These are phyloP conservation scores for Venturia asperata DNA, from an alignment of 2,329 filamentous ascomycete genomes.

Conservation along the genomic window DNA sequence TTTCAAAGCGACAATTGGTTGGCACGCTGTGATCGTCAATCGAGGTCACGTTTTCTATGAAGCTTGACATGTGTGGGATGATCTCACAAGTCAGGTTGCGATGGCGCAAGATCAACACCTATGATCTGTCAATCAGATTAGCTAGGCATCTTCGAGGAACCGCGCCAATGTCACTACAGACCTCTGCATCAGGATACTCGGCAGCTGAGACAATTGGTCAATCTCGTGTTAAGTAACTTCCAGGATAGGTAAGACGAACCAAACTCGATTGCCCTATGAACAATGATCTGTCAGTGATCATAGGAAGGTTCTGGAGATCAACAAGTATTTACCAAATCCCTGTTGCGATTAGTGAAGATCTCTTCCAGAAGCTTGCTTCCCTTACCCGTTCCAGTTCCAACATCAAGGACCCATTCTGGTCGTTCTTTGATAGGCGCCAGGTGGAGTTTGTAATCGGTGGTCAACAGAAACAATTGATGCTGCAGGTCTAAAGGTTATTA, in stretches of 20 bases:
- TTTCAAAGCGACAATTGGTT: constrained; percentile 44
- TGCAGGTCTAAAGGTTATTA: constrained; percentile 23
- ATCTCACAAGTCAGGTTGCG: constrained; percentile 18
- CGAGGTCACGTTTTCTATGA: constrained; percentile 24
- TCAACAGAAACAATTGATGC: constrained; percentile 34
- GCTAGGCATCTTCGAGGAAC: neutral
- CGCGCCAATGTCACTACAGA: neutral
- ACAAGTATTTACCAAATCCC: neutral
- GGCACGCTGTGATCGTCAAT: constrained; percentile 27
- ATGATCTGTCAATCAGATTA: constrained; percentile 17
- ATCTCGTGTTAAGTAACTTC: neutral
- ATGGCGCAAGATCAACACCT: constrained; percentile 21
- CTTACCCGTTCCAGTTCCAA: constrained; percentile 30
- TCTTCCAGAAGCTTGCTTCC: neutral
- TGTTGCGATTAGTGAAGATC: neutral
- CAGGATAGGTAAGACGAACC: constrained; percentile 23
- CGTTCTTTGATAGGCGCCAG: constrained; percentile 35
- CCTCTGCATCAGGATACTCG: neutral
- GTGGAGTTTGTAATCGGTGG: constrained; percentile 31
- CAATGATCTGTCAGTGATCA: neutral
- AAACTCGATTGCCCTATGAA: constrained; percentile 34
- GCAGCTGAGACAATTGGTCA: neutral
- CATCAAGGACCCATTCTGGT: constrained; percentile 25
- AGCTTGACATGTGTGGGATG: too few relatives aligned
- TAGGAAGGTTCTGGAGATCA: neutral